Evolutionary conservation across 2,329 filamentous ascomycete species (phyloP).

Genomic region (Metarhizium humberi): DNA sequence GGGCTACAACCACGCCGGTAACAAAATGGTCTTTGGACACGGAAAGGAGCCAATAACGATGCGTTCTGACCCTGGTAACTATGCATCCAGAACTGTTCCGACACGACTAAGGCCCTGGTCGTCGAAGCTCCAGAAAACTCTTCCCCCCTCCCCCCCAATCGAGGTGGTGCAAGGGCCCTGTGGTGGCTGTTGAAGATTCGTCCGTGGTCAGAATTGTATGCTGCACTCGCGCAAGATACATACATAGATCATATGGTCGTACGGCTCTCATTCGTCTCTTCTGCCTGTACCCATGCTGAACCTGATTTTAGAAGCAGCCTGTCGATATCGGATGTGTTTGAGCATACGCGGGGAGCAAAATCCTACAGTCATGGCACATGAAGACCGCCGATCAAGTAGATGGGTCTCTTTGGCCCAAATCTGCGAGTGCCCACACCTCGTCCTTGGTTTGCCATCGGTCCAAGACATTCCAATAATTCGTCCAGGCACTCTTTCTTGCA

Average conservation of each 20-base stretch:
- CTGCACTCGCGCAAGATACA: neutral
- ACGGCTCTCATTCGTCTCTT: too few relatives aligned
- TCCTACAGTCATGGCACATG: neutral
- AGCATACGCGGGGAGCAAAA: neutral
- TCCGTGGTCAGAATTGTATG: neutral
- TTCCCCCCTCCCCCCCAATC: neutral
- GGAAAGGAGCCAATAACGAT: neutral
- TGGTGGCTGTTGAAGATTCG: neutral
- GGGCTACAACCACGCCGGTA: neutral
- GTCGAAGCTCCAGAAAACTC: neutral
- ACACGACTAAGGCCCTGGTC: neutral
- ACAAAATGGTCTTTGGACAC: neutral
- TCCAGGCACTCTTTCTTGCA: neutral
- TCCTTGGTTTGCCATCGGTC: neutral
- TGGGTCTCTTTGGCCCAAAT: neutral
- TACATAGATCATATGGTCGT: neutral
- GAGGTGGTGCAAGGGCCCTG: neutral
- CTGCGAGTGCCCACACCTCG: neutral
- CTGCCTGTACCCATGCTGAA: too few relatives aligned
- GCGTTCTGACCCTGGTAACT: neutral
- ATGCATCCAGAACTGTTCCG: neutral
- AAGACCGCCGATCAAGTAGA: neutral
- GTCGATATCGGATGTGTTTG: neutral
- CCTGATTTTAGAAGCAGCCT: too few relatives aligned
- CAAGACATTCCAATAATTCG: neutral